phyloP scores from a whole-genome alignment of 306 rosid genomes.

The Vigna radiata region DNA sequence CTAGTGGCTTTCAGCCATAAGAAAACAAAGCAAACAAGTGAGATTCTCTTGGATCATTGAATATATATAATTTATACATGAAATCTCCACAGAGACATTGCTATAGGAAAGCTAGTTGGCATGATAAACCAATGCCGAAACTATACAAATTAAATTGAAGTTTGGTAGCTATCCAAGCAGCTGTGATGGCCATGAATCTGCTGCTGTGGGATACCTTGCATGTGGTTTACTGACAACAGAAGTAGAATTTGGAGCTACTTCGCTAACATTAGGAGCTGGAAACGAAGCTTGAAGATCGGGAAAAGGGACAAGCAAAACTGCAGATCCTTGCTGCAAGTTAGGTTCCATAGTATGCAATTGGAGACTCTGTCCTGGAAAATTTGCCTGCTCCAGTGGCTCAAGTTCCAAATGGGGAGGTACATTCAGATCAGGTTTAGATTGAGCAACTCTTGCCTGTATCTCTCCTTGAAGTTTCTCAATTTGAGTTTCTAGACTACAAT shows the following conservation, averaged over 20 bases:
- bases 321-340: conserved; percentile 59
- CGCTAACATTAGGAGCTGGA: conserved; percentile 46
- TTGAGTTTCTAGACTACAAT: conserved; percentile 65
- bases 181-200: conserved; percentile 83
- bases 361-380: conserved; percentile 54
- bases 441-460: conserved; percentile 60
- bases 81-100: conserved; percentile 24
- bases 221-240: conserved; percentile 82
- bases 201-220: conserved; percentile 90
- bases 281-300: conserved; percentile 60
- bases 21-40: conserved; percentile 15
- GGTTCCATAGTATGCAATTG: conserved; percentile 58
- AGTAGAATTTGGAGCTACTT: conserved; percentile 48
- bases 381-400: conserved; percentile 47
- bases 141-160: conserved; percentile 52
- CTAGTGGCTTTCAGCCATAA: not conserved
- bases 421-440: conserved; percentile 83
- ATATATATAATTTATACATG: conserved; percentile 37
- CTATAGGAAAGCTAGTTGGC: conserved; percentile 33
- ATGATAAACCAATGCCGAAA: conserved; percentile 40
- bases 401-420: conserved; percentile 54
- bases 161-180: conserved; percentile 68
- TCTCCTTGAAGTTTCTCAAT: conserved; percentile 74
- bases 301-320: conserved; percentile 72
- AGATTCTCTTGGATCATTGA: conserved; percentile 36